Evolutionary conservation across 75 land plant species (phyloP).

Genomic region (Cupressus sempervirens): DNA sequence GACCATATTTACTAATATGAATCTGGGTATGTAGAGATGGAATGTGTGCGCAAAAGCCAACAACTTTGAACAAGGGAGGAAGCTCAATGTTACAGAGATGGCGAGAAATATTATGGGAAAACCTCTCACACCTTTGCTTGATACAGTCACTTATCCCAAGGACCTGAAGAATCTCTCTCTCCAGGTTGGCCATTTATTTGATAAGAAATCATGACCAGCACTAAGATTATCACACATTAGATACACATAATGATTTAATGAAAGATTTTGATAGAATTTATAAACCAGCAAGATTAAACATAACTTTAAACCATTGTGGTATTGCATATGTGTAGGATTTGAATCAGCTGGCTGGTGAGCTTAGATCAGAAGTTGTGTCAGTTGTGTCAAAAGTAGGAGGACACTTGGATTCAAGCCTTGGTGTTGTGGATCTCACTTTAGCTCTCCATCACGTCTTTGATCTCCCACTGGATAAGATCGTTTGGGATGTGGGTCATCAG

Average conservation of each 20-base stretch:
- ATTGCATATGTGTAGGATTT: conserved; percentile 47
- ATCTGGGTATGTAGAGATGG: neutral
- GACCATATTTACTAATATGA: no score
- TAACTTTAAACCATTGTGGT: neutral
- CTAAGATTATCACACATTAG: neutral
- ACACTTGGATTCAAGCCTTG: conserved; percentile 75
- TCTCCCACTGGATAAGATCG: conserved; percentile 70
- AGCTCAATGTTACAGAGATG: neutral
- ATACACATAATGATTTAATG: neutral
- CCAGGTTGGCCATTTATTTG: conserved; percentile 7
- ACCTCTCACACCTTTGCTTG: conserved; percentile 23
- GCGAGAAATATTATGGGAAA: neutral
- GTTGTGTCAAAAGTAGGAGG: conserved; percentile 74
- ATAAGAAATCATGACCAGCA: no score
- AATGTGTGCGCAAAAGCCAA: neutral
- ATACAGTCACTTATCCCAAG: conserved; percentile 39
- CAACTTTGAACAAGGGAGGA: neutral
- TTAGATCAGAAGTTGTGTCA: conserved; percentile 63
- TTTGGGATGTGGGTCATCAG: conserved; percentile 90
- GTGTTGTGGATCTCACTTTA: conserved; percentile 78
- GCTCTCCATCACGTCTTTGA: conserved; percentile 88
- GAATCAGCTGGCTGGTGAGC: conserved; percentile 63
- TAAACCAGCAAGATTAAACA: no score
- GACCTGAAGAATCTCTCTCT: conserved; percentile 34
- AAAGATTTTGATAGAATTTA: no score